Percentiles rank a stretch among this genome's conserved stretches.
Evolutionary conservation across 345 rosid genomes (phyloP).

Genomic region (Isatis tinctoria): DNA sequence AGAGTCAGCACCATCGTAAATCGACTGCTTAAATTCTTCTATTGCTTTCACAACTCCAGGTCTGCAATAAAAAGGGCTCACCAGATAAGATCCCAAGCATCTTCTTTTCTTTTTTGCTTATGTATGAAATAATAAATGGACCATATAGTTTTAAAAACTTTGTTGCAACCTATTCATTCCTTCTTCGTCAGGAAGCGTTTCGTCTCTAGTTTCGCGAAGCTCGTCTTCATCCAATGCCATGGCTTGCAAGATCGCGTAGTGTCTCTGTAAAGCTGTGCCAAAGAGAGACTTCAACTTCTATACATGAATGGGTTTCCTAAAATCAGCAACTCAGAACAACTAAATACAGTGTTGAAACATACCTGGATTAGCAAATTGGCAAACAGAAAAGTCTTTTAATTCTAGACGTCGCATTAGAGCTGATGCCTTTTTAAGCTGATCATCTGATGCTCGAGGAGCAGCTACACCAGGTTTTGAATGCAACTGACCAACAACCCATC

Average conservation of each 20-base stretch:
- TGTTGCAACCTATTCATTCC: slow-evolving; percentile 64
- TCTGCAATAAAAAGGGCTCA: slow-evolving; percentile 34
- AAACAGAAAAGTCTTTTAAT: slow-evolving; percentile 70
- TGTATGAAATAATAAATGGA: background rate
- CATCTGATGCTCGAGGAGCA: slow-evolving; percentile 65
- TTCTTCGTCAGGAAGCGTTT: slow-evolving; percentile 85
- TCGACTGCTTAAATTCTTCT: slow-evolving; percentile 70
- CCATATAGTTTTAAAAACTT: background rate
- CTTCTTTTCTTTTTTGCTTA: background rate
- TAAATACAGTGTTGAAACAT: slow-evolving; percentile 3
- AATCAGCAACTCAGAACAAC: slow-evolving; percentile 10
- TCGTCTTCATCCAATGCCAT: slow-evolving; percentile 85
- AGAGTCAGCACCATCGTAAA: slow-evolving; percentile 69
- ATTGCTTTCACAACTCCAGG: slow-evolving; percentile 58
- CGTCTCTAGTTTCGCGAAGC: slow-evolving; percentile 62
- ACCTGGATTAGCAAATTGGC: slow-evolving; percentile 88
- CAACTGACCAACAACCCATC: slow-evolving; percentile 43
- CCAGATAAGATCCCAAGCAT: background rate
- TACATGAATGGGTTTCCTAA: background rate
- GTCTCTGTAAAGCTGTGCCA: slow-evolving; percentile 84
- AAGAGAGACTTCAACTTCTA: background rate
- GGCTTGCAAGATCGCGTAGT: slow-evolving; percentile 82
- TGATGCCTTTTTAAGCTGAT: slow-evolving; percentile 68
- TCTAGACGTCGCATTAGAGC: slow-evolving; percentile 71
- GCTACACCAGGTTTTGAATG: slow-evolving; percentile 37